A percentile compares a stretch with the other conserved stretches of the same genome.
Conservation (phyloP, 768 basidiomycete genomes). For the Lactifluus subvellereus region DNA sequence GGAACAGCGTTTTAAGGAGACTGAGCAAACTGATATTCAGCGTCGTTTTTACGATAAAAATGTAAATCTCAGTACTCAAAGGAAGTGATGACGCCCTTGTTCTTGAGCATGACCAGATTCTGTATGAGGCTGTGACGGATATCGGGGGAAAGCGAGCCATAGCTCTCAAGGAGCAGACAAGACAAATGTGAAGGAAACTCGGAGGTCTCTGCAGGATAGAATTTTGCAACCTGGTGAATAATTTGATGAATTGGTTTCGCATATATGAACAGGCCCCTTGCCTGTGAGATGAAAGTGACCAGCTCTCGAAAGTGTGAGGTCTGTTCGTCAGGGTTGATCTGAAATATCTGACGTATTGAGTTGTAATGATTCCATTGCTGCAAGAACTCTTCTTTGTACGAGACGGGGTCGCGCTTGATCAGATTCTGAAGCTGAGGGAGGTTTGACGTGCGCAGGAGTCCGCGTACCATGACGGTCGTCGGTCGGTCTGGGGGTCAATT, state of each 20-base stretch:
- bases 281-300: conserved; percentile 87
- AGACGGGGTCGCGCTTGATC: conserved; percentile 87
- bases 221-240: conserved; percentile 64
- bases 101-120: conserved; percentile 88
- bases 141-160: conserved; percentile 69
- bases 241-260: not conserved
- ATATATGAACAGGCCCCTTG: conserved; percentile 23
- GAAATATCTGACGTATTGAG: conserved; percentile 79
- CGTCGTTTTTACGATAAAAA: not conserved
- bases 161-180: conserved; percentile 70
- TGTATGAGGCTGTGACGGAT: conserved; percentile 81
- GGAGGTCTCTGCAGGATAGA: conserved; percentile 88
- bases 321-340: conserved; percentile 77
- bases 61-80: conserved; percentile 61
- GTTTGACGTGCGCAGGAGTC: conserved; percentile 77
- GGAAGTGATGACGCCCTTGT: conserved; percentile 87
- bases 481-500: not conserved
- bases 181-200: conserved; percentile 81
- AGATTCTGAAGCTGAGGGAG: conserved; percentile 95
- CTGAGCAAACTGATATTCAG: conserved; percentile 37
- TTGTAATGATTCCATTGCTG: conserved; percentile 97
- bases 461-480: conserved; percentile 45
- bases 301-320: conserved; percentile 82
- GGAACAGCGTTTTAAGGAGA: conserved; percentile 86
- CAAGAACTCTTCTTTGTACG: conserved; percentile 91